phyloP scores from a whole-genome alignment of 495 filamentous ascomycete species.

The Annulohypoxylon moriforme region DNA sequence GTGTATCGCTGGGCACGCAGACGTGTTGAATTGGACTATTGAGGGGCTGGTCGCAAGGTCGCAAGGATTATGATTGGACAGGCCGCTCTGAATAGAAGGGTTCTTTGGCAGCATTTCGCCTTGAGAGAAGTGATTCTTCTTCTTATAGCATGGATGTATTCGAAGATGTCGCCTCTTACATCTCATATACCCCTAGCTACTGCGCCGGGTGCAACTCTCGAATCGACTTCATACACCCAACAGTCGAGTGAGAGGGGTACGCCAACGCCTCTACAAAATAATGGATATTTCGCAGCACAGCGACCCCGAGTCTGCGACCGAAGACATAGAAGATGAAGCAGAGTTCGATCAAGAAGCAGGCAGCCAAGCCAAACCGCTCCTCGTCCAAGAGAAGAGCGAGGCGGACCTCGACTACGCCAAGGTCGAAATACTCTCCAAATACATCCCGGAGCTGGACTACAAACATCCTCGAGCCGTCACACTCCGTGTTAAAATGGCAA shows the following conservation, averaged over 20 bases:
- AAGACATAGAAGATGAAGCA: not conserved
- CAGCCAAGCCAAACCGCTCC: not conserved
- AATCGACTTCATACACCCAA: not conserved
- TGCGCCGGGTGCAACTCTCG: not conserved
- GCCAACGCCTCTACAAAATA: not conserved
- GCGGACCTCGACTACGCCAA: not conserved
- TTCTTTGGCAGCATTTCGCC: not conserved
- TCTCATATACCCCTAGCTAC: not conserved
- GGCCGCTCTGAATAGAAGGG: not conserved
- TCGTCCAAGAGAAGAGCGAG: not conserved
- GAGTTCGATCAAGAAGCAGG: not conserved
- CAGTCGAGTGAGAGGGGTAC: not conserved
- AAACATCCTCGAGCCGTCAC: not conserved
- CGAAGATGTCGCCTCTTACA: not conserved
- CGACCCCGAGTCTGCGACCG: not conserved
- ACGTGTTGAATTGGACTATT: not conserved
- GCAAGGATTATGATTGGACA: not conserved
- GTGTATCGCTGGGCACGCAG: not conserved
- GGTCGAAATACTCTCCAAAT: not conserved
- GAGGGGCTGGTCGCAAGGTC: not conserved
- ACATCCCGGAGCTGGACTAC: not conserved
- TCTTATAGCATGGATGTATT: not conserved
- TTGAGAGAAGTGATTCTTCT: not conserved
- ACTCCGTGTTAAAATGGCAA: not conserved
- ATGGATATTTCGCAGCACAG: not conserved